Evolutionary conservation across 805 yeast species (phyloP), one percentile per base, ranked within the genome.

Genomic region (Ogataea pilisensis): DNA sequence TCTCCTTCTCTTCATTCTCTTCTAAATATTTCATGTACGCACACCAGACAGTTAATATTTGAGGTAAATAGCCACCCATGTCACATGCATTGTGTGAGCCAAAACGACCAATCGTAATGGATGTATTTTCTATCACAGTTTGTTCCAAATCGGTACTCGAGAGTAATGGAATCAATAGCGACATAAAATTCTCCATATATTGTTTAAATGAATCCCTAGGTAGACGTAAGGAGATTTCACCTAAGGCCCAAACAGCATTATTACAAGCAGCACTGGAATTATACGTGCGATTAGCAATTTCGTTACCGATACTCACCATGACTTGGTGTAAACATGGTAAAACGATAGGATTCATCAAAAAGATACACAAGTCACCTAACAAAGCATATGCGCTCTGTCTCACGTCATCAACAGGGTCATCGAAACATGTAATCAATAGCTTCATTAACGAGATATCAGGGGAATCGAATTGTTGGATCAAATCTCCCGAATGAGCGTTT

Each of bases 171-270:
- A 83, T 75, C 41, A 86, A 61, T 18, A 80, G 61, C 32, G 68
- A 70, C 45, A 80, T 67, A 47, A 84, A 61, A 45, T 78, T 78
- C 29, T 60, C 64, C 34, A 82, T 59, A 54, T 74, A 82, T 13
- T 78, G 80, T 32, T 64, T 65, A 46, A 82, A 51, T 30, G 70
- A 68, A 1, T 69, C 66, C 17, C 61, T 61, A 3, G 73, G 59
- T 13, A 76, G 55, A 41, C 85, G 75, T 54, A 89, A 68, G 3
- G 87, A 72, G 24, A 93, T 78, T 60, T 93, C 95, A 33, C 99
- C 98, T 12, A 85, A 65, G 2, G 96, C 78, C 99, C 99, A 93
- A 37, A 87, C 80, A 1, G 98, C 93, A 61, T 93, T 93, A 63
- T 85, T 86, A 53, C 82, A 81, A 2, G 85, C 88, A 0, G 91